These are phyloP conservation scores for Boletus sp. DNA, from an alignment of 768 basidiomycete genomes.

Conservation along the genomic window DNA sequence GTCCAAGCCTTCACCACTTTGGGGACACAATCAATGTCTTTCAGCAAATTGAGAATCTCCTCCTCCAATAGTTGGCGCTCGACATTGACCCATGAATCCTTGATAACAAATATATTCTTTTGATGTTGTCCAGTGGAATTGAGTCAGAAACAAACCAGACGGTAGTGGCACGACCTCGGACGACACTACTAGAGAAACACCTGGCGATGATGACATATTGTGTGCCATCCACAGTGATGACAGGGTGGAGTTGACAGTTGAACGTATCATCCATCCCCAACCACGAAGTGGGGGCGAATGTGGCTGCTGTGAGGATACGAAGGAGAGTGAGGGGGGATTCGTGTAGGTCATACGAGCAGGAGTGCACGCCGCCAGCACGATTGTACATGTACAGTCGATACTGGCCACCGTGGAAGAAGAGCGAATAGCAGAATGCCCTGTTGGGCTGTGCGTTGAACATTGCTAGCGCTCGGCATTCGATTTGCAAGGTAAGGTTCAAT, in stretches of 20 bases:
- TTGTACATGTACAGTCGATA: conserved; percentile 2
- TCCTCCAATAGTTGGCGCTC: neutral
- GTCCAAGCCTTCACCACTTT: neutral
- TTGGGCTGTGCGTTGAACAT: neutral
- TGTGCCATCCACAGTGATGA: neutral
- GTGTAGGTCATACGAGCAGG: neutral
- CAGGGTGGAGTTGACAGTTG: neutral
- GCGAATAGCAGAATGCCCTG: neutral
- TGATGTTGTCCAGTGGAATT: neutral
- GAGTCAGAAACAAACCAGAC: neutral
- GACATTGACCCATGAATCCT: neutral
- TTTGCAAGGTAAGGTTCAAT: neutral
- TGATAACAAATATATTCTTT: neutral
- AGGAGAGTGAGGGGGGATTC: neutral
- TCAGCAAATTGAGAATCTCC: neutral
- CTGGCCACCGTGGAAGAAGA: neutral
- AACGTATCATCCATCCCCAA: neutral
- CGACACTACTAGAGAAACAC: neutral
- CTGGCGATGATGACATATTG: neutral
- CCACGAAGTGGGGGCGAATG: neutral
- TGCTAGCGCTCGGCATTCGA: neutral
- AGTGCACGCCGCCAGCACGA: neutral
- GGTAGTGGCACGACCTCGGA: neutral
- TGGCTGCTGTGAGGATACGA: neutral
- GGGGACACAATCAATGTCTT: neutral